Evolutionary conservation across 2,329 filamentous ascomycete genomes (phyloP).

Genomic region (Raffaelea albimanens): DNA sequence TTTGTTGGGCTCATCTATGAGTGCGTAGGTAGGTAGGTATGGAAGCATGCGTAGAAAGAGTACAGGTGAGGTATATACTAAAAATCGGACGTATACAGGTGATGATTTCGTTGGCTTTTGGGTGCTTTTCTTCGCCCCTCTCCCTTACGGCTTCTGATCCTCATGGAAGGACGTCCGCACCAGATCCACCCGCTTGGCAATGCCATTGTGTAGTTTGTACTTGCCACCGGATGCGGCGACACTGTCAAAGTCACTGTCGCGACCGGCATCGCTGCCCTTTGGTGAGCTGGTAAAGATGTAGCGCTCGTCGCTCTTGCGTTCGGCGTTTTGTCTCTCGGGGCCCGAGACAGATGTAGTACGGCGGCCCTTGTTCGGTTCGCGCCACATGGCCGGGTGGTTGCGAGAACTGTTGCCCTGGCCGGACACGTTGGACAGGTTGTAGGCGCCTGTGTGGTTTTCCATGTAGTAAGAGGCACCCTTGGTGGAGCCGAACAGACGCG

Average conservation of each 20-base stretch:
- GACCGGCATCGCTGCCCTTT: slow-evolving; percentile 3
- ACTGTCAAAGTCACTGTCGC: slow-evolving; percentile 2
- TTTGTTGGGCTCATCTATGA: too few species aligned
- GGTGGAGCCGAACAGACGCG: slow-evolving; percentile 13
- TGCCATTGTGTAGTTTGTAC: not conserved
- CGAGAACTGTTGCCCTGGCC: not conserved
- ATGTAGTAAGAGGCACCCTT: slow-evolving; percentile 3
- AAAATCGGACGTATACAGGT: too few species aligned
- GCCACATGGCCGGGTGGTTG: not conserved
- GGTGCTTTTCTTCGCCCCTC: too few species aligned
- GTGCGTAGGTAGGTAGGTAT: too few species aligned
- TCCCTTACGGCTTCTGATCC: too few species aligned
- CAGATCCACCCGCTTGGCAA: slow-evolving; percentile 3
- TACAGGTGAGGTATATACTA: too few species aligned
- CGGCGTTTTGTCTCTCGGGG: not conserved
- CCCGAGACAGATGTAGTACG: slow-evolving; percentile 3
- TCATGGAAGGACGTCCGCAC: too few species aligned
- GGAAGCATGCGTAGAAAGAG: too few species aligned
- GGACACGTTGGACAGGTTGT: slow-evolving; percentile 4
- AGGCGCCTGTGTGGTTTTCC: too few species aligned
- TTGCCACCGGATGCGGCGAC: too few species aligned
- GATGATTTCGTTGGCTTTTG: too few species aligned
- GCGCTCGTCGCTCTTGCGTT: slow-evolving; percentile 5
- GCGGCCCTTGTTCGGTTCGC: not conserved
- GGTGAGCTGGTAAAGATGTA: slow-evolving; percentile 6